Evolutionary conservation across 2,329 filamentous ascomycete species (phyloP), one percentile per base, ranked within the genome.

Genomic region (Whalleya microplaca): DNA sequence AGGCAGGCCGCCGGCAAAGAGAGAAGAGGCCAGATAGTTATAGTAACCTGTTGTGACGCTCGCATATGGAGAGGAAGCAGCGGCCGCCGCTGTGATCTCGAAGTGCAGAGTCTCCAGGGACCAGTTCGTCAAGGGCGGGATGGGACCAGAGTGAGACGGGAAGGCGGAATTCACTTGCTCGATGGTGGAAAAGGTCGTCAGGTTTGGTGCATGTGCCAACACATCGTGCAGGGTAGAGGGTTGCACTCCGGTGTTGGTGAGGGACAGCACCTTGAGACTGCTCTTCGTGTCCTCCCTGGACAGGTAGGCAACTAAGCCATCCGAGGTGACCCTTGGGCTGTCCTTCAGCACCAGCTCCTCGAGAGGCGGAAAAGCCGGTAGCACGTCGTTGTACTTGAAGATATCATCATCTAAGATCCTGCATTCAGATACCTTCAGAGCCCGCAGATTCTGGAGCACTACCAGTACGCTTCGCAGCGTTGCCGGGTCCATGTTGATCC

Each of bases 21-120:
- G 84, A 0, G 91, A 96, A n/a, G 84, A 84, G 21, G 91, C 87
- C 19, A 98, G 84, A 73, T 96, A 96, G 58, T 85, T 84, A 73
- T 97, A 96, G 76, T 96, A 96, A 18, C 82, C 82, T 9, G 78
- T 73, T 0, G 82, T 82, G 21, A 82, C 76, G 58, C 74, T 79
- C 8, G 79, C 75, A 58, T 85, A 89, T 10, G 86, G 80, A 20
- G 85, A 27, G 23, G 4, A 84, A 0, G 84, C 76, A 3, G 78
- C 72, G 0, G 84, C 75, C 9, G 78, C 78, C 2, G 85, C 81
- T 10, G 85, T 88, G 70, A 98, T 90, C 73, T 97, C 94, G 70
- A 88, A 97, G 65, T 94, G 88, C 14, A 98, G 78, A 2, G 85
- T 88, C 63, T 80, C 77, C 19, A 98, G 82, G 16, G 87, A 87